A percentile compares a stretch with the other conserved stretches of the same genome.
phyloP scores from a whole-genome alignment of 139 green algal species.

The Diplosphaera chodatii region DNA sequence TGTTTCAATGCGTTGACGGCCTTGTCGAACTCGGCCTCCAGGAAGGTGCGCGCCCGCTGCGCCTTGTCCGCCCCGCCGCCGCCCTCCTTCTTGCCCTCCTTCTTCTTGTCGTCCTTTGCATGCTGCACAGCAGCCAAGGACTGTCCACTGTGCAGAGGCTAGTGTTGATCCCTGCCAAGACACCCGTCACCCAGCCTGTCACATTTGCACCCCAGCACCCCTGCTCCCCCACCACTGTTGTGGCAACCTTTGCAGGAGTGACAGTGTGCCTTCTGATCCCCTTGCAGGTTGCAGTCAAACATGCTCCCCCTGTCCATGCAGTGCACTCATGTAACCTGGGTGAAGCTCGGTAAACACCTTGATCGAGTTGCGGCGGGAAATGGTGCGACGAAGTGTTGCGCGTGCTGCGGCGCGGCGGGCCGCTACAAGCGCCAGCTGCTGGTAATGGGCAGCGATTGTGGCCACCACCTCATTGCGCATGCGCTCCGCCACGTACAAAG shows the following conservation, averaged over 20 bases:
- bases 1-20: too few species aligned
- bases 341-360: too few species aligned
- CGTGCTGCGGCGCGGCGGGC: slow-evolving; percentile 2
- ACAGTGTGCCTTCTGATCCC: too few species aligned
- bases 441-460: slow-evolving; percentile 9
- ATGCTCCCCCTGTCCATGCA: too few species aligned
- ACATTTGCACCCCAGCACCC: too few species aligned
- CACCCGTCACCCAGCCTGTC: too few species aligned
- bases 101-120: background rate
- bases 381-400: background rate
- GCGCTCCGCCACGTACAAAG: slow-evolving; percentile 18
- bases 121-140: background rate
- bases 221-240: too few species aligned
- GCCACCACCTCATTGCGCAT: slow-evolving; percentile 16
- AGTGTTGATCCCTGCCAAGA: too few species aligned
- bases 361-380: background rate
- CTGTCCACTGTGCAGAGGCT: too few species aligned
- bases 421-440: slow-evolving; percentile 14
- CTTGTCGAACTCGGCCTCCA: background rate
- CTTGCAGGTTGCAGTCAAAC: too few species aligned
- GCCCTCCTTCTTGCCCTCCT: background rate
- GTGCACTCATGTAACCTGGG: too few species aligned
- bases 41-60: slow-evolving; percentile 1
- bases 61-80: background rate
- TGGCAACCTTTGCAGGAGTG: too few species aligned